These are phyloP conservation scores for Hypoxylon trugodes DNA, from an alignment of 495 filamentous ascomycete species.

Conservation along the genomic window DNA sequence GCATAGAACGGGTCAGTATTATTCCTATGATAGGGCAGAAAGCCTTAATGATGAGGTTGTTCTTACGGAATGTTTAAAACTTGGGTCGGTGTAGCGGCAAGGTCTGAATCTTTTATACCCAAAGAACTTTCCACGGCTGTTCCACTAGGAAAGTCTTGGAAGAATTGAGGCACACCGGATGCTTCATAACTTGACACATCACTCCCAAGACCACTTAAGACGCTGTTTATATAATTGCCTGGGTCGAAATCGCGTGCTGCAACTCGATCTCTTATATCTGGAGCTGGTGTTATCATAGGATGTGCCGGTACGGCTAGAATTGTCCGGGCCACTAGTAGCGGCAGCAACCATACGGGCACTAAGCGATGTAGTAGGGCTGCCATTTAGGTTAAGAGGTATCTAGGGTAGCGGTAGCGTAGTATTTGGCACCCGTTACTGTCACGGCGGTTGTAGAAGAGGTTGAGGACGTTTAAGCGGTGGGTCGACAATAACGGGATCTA, in stretches of 20 bases:
- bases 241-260: conserved; percentile 47
- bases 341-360: conserved; percentile 26
- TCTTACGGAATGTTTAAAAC: conserved; percentile 72
- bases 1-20: conserved; percentile 4
- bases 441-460: not conserved
- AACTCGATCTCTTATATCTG: conserved; percentile 47
- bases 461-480: not conserved
- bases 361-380: not conserved
- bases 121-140: conserved; percentile 65
- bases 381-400: conserved; percentile 12
- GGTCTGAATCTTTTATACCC: conserved; percentile 62
- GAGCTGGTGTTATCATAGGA: conserved; percentile 60
- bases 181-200: conserved; percentile 67
- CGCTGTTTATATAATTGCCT: conserved; percentile 56
- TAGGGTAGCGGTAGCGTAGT: not conserved
- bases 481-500: conserved; percentile 4
- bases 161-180: conserved; percentile 71
- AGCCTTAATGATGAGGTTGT: not conserved
- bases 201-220: conserved; percentile 56
- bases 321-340: conserved; percentile 18
- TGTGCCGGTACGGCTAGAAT: conserved; percentile 40
- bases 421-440: not conserved
- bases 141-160: conserved; percentile 72
- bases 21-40: not conserved
- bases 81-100: conserved; percentile 70